These are phyloP conservation scores for Forsythia suspensa DNA, from an alignment of 257 asterid species.

Conservation along the genomic window DNA sequence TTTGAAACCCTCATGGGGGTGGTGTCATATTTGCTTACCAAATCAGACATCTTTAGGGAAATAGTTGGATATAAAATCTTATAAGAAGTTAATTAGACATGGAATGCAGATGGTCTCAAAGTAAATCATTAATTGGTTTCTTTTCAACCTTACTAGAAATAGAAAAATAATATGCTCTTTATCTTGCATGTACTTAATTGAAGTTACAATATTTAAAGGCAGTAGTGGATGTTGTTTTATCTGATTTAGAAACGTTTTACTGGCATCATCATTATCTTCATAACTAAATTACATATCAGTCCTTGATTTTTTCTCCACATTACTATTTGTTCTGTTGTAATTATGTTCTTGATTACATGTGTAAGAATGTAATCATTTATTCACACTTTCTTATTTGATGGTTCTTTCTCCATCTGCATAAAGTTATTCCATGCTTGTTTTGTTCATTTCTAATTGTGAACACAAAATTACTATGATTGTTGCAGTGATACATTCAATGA, in stretches of 20 bases:
- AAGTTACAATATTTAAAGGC: neutral
- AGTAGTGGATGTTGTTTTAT: neutral
- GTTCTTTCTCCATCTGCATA: neutral
- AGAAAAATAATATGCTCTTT: neutral
- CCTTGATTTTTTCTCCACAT: neutral
- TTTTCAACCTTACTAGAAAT: neutral
- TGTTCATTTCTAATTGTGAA: constrained; percentile 15
- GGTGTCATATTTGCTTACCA: neutral
- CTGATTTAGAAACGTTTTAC: neutral
- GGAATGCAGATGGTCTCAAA: neutral
- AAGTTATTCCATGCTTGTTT: constrained; percentile 3
- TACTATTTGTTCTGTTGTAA: neutral
- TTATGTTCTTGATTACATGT: neutral
- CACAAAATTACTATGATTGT: constrained; percentile 20
- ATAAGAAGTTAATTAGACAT: neutral
- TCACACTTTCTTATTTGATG: constrained; percentile 4
- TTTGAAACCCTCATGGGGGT: neutral
- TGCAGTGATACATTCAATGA: constrained; percentile 95
- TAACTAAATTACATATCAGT: neutral
- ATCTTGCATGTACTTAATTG: neutral
- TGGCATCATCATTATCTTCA: neutral
- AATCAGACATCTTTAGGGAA: neutral
- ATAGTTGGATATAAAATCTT: neutral
- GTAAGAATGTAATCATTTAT: neutral
- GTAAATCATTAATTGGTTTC: neutral